Base-by-base conservation (phyloP, 352 stramenopile genomes). In the Blastocystis hominis region DNA sequence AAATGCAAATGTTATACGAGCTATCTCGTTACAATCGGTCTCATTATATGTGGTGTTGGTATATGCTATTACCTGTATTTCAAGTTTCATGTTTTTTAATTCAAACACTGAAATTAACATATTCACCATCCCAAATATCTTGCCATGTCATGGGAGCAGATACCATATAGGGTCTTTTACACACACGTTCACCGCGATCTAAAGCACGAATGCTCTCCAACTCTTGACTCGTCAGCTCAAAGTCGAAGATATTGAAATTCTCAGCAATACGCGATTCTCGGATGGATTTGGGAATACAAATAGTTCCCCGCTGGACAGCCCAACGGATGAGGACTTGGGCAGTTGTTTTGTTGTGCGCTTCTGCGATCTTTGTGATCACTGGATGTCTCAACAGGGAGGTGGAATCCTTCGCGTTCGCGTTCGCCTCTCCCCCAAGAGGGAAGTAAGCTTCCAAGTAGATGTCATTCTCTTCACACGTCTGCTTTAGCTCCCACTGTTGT, bases 291-390 rank as follows among this genome's bases (percentile, higher is more conserved):
- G 91, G 91, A 70, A 94, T 89, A 44, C 92, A 30, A 9, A 79
- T 89, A 66, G 88, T 92, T 62, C 90, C 90, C 36, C 90, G 72
- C 78, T 94, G 89, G 15, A 93, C 34, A 1, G 89, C 91, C 92
- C 92, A 95, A 61, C 91, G 80, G 54, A 94, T 88, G 44, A 94
- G 86, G 38, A 94, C 89, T 89, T 93, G 91, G 30, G 90, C 91
- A n/a, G 90, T 86, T 17, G 91, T 92, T 10, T 76, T 69, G 24
- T 88, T 75, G 44, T 90, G 62, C 75, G 88, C 46, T 38, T 90
- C 10, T 3, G 90, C 89, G 50, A 92, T 78, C 9, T 56, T 56
- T 20, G 90, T 20, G 9, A 94, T 89, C 24, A 89, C 80, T 30
- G 59, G 36, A 15, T 88, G 50, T 59, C 50, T 13, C 50, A 59